These are phyloP conservation scores for Gloeostereum incarnatum DNA, from an alignment of 768 basidiomycete genomes.

Conservation along the genomic window DNA sequence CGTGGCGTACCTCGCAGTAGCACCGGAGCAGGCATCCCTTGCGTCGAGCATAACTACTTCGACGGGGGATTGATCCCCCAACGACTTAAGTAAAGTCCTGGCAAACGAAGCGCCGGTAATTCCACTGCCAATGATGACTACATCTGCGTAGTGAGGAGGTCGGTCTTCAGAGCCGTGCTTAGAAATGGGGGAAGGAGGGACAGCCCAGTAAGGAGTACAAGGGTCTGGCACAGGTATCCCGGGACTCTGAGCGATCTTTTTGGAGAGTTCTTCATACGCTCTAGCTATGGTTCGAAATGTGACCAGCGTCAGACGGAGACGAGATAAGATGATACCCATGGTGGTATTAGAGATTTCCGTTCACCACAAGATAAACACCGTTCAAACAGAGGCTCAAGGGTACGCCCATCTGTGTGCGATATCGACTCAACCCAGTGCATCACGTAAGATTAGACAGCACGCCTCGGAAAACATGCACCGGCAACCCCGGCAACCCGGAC, in stretches of 20 bases:
- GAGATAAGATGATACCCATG: too few species aligned
- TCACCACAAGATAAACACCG: too few species aligned
- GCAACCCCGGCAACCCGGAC: too few species aligned
- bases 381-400: too few species aligned
- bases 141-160: constrained; percentile 42
- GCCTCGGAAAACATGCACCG: too few species aligned
- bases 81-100: constrained; percentile 41
- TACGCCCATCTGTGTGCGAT: too few species aligned
- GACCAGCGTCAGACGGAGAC: too few species aligned
- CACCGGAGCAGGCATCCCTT: constrained; percentile 65
- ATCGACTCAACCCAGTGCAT: too few species aligned
- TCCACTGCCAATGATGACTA: constrained; percentile 72
- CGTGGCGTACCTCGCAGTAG: constrained; percentile 52
- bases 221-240: constrained; percentile 48
- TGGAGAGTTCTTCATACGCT: constrained; percentile 16
- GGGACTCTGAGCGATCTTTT: constrained; percentile 30
- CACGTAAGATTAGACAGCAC: too few species aligned
- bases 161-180: constrained; percentile 16
- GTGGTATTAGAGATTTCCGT: too few species aligned
- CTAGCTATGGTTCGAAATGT: too few species aligned
- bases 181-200: constrained; percentile 40
- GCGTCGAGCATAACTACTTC: constrained; percentile 75
- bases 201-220: constrained; percentile 55
- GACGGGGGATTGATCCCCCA: constrained; percentile 17
- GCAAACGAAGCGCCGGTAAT: constrained; percentile 62